Evolutionary conservation across 164 flowering plant genomes (phyloP).

Genomic region (Vitis vinifera): DNA sequence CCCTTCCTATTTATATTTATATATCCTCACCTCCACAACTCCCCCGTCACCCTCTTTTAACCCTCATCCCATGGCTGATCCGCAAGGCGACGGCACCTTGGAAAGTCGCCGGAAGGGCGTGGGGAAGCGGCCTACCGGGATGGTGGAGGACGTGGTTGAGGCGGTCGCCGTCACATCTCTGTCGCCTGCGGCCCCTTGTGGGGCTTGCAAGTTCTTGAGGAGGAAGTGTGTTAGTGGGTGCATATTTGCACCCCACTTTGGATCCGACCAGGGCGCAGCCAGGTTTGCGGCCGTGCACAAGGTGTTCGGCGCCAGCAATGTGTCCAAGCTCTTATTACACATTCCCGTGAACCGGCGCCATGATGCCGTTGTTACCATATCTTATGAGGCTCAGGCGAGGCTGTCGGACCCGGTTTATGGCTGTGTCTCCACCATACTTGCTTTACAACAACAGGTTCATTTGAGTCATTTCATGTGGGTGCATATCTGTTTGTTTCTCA

Average conservation of each 20-base stretch:
- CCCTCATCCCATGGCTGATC: constrained; percentile 25
- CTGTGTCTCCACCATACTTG: constrained; percentile 87
- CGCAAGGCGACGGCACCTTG: constrained; percentile 11
- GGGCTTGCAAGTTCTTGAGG: constrained; percentile 93
- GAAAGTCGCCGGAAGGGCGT: constrained; percentile 20
- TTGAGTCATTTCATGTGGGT: neutral
- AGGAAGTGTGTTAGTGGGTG: constrained; percentile 84
- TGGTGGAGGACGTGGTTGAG: neutral
- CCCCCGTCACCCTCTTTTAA: neutral
- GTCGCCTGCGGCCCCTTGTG: constrained; percentile 58
- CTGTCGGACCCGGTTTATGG: constrained; percentile 91
- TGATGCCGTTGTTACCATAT: constrained; percentile 79
- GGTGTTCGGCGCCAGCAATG: constrained; percentile 93
- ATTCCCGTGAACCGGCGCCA: constrained; percentile 74
- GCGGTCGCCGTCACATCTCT: neutral
- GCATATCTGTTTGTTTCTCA: no score
- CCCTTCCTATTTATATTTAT: constrained; percentile 12
- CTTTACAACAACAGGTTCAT: constrained; percentile 83
- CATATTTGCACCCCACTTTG: constrained; percentile 83
- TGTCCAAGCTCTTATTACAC: constrained; percentile 72
- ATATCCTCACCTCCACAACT: constrained; percentile 13
- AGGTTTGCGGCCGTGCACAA: constrained; percentile 89
- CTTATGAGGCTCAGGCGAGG: constrained; percentile 91
- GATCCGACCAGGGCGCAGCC: constrained; percentile 88
- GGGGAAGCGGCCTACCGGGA: constrained; percentile 18